Evolutionary conservation across 495 filamentous ascomycete species (phyloP).

Genomic region (Penicillium cosmopolitanum): DNA sequence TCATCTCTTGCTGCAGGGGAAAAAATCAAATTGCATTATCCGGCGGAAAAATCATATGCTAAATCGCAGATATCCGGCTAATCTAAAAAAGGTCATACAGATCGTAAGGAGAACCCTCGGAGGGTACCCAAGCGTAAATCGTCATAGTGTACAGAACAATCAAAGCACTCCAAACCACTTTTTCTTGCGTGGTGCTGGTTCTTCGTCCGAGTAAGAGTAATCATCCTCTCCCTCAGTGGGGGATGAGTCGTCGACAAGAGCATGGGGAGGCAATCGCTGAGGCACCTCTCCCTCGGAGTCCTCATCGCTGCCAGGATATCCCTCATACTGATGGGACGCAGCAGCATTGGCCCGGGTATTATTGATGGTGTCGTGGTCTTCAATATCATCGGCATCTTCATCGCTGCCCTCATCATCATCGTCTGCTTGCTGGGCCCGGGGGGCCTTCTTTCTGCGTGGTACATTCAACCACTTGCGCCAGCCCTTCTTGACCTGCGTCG

Average conservation of each 20-base stretch:
- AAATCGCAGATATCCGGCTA: neutral
- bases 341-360: conserved; percentile 34
- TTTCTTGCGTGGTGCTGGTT: conserved; percentile 28
- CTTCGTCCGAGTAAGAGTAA: conserved; percentile 21
- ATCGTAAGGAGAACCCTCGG: neutral
- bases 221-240: conserved; percentile 18
- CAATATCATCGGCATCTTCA: conserved; percentile 32
- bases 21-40: neutral
- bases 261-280: conserved; percentile 23
- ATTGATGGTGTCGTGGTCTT: conserved; percentile 33
- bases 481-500: conserved; percentile 42
- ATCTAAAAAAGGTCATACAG: neutral
- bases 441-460: conserved; percentile 30
- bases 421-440: conserved; percentile 14
- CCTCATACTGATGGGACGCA: conserved; percentile 25
- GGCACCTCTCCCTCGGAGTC: conserved; percentile 24
- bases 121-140: conserved; percentile 13
- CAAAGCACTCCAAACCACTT: conserved; percentile 46
- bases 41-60: conserved; percentile 4
- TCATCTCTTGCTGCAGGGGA: neutral
- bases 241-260: conserved; percentile 18
- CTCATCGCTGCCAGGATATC: conserved; percentile 33
- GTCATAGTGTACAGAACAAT: conserved; percentile 31
- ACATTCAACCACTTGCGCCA: conserved; percentile 48
- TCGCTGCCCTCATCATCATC: conserved; percentile 13